phyloP scores from a whole-genome alignment of 345 rosid genomes.

The Passiflora organensis region DNA sequence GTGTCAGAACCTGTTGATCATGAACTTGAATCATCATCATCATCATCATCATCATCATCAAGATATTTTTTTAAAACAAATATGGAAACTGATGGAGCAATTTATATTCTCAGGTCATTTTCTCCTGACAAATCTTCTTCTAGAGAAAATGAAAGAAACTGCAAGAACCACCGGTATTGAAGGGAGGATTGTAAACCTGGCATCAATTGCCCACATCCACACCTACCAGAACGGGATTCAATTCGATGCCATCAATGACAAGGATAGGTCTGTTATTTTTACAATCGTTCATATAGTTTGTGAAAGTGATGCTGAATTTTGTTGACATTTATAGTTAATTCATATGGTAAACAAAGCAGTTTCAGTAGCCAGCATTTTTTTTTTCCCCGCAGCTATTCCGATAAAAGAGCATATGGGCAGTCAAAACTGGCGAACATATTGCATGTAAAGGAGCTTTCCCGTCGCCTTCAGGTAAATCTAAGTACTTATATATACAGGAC shows the following conservation, averaged over 20 bases:
- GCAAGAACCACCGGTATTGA: constrained; percentile 49
- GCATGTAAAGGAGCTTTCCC: constrained; percentile 82
- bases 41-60: no score
- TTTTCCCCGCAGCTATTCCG: constrained; percentile 49
- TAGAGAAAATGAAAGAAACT: constrained; percentile 70
- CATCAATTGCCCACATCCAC: constrained; percentile 78
- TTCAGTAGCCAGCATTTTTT: neutral
- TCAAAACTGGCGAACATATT: constrained; percentile 88
- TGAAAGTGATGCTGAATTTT: neutral
- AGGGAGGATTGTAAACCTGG: constrained; percentile 82
- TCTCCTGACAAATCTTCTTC: constrained; percentile 70
- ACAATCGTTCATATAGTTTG: neutral
- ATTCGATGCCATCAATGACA: constrained; percentile 52
- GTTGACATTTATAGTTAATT: neutral
- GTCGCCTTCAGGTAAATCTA: constrained; percentile 58
- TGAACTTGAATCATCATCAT: no score
- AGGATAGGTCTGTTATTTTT: constrained; percentile 23
- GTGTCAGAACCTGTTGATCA: no score
- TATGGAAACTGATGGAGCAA: no score
- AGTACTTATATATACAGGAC: neutral
- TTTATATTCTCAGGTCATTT: constrained; percentile 62
- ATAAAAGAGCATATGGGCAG: constrained; percentile 89
- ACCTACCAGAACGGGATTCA: constrained; percentile 55
- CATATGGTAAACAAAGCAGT: neutral
- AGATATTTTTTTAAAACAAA: no score